These are phyloP conservation scores for Zygosaccharomyces pseudorouxii DNA, from an alignment of 805 yeast species.

Conservation along the genomic window DNA sequence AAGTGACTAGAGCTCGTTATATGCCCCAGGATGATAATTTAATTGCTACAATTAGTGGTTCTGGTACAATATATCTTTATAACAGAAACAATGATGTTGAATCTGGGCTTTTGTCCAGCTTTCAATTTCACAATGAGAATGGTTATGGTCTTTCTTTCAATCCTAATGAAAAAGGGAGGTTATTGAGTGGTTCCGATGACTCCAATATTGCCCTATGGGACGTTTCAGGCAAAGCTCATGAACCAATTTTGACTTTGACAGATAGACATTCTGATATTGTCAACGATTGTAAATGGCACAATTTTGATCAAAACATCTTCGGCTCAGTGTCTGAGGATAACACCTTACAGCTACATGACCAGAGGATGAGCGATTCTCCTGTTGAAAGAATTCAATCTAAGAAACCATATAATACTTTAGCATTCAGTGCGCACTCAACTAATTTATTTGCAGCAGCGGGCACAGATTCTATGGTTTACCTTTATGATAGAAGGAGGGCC, in stretches of 20 bases:
- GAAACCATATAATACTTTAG: conserved; percentile 53
- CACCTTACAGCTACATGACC: conserved; percentile 50
- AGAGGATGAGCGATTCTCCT: conserved; percentile 35
- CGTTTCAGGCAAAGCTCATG: conserved; percentile 31
- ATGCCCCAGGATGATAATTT: conserved; percentile 55
- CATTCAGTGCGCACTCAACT: conserved; percentile 59
- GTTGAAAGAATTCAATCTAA: conserved; percentile 29
- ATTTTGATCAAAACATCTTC: conserved; percentile 45
- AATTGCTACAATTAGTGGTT: conserved; percentile 65
- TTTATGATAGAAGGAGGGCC: conserved; percentile 58
- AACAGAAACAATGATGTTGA: conserved; percentile 34
- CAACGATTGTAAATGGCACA: conserved; percentile 74
- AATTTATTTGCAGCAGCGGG: conserved; percentile 67
- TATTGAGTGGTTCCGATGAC: conserved; percentile 66
- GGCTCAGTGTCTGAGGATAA: conserved; percentile 76
- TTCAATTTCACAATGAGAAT: conserved; percentile 55
- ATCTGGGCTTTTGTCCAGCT: conserved; percentile 28
- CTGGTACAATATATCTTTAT: conserved; percentile 57
- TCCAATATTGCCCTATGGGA: conserved; percentile 60
- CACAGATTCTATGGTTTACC: conserved; percentile 57
- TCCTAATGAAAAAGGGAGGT: conserved; percentile 41
- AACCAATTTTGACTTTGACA: conserved; percentile 25
- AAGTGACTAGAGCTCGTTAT: conserved; percentile 67
- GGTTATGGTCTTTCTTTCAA: conserved; percentile 78
- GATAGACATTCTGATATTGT: conserved; percentile 52